These are phyloP conservation scores for Petunia axillaris DNA, from an alignment of 257 asterid species.

Conservation along the genomic window DNA sequence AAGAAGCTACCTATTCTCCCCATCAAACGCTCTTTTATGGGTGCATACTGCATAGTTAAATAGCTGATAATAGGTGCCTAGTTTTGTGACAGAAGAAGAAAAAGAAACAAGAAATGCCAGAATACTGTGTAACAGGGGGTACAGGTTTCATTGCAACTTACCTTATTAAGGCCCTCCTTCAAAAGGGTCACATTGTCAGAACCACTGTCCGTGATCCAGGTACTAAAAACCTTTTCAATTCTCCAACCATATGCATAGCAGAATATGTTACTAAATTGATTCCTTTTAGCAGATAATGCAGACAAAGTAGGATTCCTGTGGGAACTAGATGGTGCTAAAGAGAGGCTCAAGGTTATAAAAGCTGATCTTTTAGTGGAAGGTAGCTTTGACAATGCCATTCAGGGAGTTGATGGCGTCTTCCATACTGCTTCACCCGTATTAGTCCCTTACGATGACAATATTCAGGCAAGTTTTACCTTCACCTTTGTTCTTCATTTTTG, in stretches of 20 bases:
- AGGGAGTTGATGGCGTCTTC: constrained; percentile 87
- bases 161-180: constrained; percentile 66
- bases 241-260: neutral
- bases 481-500: neutral
- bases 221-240: neutral
- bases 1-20: neutral
- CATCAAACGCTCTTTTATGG: neutral
- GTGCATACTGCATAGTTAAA: neutral
- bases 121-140: constrained; percentile 88
- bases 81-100: neutral
- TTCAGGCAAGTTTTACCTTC: constrained; percentile 53
- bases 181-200: constrained; percentile 67
- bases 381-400: constrained; percentile 80
- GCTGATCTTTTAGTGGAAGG: constrained; percentile 77
- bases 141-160: constrained; percentile 88
- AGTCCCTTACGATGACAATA: constrained; percentile 55
- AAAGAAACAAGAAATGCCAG: constrained; percentile 32
- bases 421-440: constrained; percentile 92
- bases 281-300: constrained; percentile 46
- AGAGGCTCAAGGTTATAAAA: constrained; percentile 73
- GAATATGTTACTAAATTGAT: neutral
- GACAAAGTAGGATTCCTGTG: constrained; percentile 65
- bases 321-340: constrained; percentile 87
- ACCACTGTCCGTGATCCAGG: constrained; percentile 91
- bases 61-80: neutral